These are phyloP conservation scores for Aspergillus ibericus DNA, from an alignment of 2,329 filamentous ascomycete genomes.

Conservation along the genomic window DNA sequence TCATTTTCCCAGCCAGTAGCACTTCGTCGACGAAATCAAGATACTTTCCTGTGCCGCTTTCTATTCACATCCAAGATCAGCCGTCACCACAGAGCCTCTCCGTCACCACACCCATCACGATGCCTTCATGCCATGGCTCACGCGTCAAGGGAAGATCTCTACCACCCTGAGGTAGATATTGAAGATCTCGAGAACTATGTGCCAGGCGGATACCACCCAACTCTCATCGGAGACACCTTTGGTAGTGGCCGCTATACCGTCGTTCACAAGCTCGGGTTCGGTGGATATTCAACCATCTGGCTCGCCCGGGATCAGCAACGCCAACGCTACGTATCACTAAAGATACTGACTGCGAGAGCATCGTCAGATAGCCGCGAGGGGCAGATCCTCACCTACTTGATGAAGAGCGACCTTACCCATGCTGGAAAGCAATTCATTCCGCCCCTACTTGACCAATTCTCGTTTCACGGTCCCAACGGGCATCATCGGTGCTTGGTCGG, in stretches of 20 bases:
- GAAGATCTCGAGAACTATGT: neutral
- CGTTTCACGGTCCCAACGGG: neutral
- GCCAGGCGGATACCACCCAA: slow-evolving; percentile 7
- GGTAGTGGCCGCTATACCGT: slow-evolving; percentile 2
- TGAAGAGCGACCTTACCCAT: neutral
- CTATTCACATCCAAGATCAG: neutral
- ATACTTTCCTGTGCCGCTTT: neutral
- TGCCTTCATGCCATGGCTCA: neutral
- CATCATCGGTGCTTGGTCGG: slow-evolving; percentile 6
- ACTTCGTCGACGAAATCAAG: neutral
- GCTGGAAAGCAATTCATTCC: neutral
- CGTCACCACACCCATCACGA: neutral
- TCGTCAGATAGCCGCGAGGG: neutral
- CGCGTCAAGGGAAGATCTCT: neutral
- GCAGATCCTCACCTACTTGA: neutral
- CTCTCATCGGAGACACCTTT: slow-evolving; percentile 2
- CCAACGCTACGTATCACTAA: slow-evolving; percentile 1
- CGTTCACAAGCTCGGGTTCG: slow-evolving; percentile 7
- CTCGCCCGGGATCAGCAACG: neutral
- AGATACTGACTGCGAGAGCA: neutral
- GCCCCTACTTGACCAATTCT: neutral
- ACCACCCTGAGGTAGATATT: neutral
- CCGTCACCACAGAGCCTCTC: neutral
- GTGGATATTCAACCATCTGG: slow-evolving; percentile 4
- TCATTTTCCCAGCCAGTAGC: neutral